A percentile compares a stretch with the other conserved stretches of the same genome.
Conservation (phyloP, 1,284 basidiomycete genomes). For the Lentinus polychrous region DNA sequence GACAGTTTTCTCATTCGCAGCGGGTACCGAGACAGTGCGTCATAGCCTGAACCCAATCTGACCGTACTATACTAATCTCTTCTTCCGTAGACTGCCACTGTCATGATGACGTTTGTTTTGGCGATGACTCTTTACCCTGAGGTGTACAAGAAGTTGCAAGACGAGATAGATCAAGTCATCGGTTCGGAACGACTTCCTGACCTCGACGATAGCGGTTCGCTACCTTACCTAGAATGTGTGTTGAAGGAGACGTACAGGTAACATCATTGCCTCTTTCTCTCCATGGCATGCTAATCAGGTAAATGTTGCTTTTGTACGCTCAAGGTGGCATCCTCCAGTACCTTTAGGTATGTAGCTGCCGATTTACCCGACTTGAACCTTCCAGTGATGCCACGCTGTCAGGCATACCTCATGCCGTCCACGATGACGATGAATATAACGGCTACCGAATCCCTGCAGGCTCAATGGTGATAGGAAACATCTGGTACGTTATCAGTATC, state of each 20-base stretch:
- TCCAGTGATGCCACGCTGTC: neutral
- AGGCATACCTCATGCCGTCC: constrained; percentile 42
- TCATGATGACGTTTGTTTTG: constrained; percentile 39
- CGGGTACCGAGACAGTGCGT: constrained; percentile 28
- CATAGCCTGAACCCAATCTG: neutral
- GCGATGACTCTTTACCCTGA: constrained; percentile 46
- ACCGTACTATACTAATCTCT: neutral
- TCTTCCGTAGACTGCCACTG: constrained; percentile 34
- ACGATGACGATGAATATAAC: constrained; percentile 42
- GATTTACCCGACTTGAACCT: neutral
- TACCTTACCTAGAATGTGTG: constrained; percentile 48
- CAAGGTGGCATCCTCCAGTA: constrained; percentile 21
- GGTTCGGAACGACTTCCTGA: constrained; percentile 38
- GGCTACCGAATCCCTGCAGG: constrained; percentile 41
- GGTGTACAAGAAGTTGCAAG: constrained; percentile 42
- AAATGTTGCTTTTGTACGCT: neutral
- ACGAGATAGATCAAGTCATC: constrained; percentile 46
- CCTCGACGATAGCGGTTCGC: constrained; percentile 39
- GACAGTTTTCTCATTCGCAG: constrained; percentile 10
- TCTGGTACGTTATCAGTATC: constrained; percentile 28
- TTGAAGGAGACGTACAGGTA: constrained; percentile 44
- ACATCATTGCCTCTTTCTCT: neutral
- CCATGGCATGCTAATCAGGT: too few species aligned
- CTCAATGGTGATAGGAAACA: constrained; percentile 40
- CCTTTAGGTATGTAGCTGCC: constrained; percentile 16